Evolutionary conservation across 108 stramenopile genomes (phyloP), one percentile per base, ranked within the genome.

Genomic region (Phaeodactylum tricornutum): DNA sequence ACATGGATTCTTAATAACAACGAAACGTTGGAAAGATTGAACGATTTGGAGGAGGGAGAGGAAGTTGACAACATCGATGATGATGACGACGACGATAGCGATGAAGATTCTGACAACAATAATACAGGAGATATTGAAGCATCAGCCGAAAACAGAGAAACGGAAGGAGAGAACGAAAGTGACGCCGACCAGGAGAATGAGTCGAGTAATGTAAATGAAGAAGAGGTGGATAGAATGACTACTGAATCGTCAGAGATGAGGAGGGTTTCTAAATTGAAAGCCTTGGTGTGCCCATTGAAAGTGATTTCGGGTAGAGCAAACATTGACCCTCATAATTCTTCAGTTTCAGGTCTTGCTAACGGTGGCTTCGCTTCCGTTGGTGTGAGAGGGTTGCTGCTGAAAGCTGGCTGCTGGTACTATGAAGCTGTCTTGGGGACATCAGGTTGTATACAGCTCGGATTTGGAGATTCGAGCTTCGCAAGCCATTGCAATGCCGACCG

Each of bases 1-100:
- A 95, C 91, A 20, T 97, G 96, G 96, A 93, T 97, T 45, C 71
- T 97, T 23, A 80, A 81, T 12, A 87, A 95, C 62, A 88, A 92
- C 14, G 96, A 93, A 28, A 67, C 77, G 25, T 80, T 94, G 12
- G 80, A 75, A 43, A 66, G 66, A 3, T 74, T 77, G 7, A 71
- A 88, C 32, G 87, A 90, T 22, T 83, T 62, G 11, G 71, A 78
- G 7, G 67, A 69, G 14, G 78, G 72, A n/a, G 64, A 69, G 9
- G 62, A 57, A n/a, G 44, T 22, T 23, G 31, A 45, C 19, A 24
- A 6, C 33, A 38, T 34, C 5, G 29, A n/a, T 19, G 45, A 39
- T 4, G 47, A 67, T 30, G 52, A 53, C 15, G 32, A 41, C 3
- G 51, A 59, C 0, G 57, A 53, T 6, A 29, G 27, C 17, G 56